Conservation (phyloP, 768 basidiomycete genomes). For the Trametopsis cervina region DNA sequence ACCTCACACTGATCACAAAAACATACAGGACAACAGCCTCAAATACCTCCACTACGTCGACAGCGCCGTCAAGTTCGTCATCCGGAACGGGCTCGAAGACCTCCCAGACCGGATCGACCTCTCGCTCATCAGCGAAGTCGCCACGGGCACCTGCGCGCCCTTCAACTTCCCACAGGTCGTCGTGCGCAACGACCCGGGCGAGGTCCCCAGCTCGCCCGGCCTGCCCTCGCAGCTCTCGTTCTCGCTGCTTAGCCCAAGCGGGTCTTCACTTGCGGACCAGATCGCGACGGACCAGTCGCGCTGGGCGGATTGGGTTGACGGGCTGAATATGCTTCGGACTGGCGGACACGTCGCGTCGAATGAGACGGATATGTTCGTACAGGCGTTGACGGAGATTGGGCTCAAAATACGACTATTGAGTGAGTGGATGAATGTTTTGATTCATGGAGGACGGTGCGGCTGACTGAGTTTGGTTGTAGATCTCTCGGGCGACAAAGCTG, state of each 20-base stretch:
- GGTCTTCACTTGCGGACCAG: conserved; percentile 69
- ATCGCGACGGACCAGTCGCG: conserved; percentile 68
- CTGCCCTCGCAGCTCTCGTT: conserved; percentile 67
- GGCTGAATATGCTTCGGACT: conserved; percentile 81
- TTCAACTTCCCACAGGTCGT: conserved; percentile 35
- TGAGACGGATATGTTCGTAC: conserved; percentile 82
- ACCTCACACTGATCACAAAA: conserved; percentile 2
- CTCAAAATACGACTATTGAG: conserved; percentile 86
- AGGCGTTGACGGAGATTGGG: conserved; percentile 85
- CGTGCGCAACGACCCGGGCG: conserved; percentile 30
- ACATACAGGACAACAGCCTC: conserved; percentile 60
- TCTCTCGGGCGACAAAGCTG: conserved; percentile 82
- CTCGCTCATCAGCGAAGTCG: conserved; percentile 70
- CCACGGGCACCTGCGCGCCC: conserved; percentile 63
- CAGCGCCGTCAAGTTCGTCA: conserved; percentile 69
- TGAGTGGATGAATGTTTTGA: too few species aligned
- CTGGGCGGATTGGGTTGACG: conserved; percentile 95
- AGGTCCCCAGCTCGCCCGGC: conserved; percentile 46
- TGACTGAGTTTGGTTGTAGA: conserved; percentile 35
- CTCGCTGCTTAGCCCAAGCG: conserved; percentile 62
- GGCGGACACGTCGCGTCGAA: conserved; percentile 78
- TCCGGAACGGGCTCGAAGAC: conserved; percentile 79
- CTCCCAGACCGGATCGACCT: conserved; percentile 84
- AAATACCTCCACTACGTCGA: conserved; percentile 86
- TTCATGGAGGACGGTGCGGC: too few species aligned